Conservation (phyloP, 1,284 basidiomycete species). For the Fomitiporia mediterranea region DNA sequence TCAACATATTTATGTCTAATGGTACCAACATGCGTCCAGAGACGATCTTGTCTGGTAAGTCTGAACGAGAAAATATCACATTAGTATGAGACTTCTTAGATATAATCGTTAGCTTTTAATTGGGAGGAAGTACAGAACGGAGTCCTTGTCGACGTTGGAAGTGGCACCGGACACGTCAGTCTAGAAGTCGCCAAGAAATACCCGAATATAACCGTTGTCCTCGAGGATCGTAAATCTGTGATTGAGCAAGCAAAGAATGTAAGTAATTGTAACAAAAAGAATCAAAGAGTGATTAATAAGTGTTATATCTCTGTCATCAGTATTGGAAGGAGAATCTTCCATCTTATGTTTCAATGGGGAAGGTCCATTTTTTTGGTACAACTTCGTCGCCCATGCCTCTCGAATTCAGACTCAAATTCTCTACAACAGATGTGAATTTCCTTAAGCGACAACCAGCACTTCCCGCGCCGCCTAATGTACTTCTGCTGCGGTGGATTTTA, state of each 20-base stretch:
- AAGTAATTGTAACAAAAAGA: too few relatives aligned
- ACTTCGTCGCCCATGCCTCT: too few relatives aligned
- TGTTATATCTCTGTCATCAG: neutral
- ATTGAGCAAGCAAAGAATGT: conserved; percentile 9
- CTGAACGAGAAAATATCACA: neutral
- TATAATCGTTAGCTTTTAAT: too few relatives aligned
- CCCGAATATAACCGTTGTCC: conserved; percentile 20
- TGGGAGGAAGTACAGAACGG: conserved; percentile 17
- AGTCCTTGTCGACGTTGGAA: conserved; percentile 24
- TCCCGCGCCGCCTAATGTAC: conserved; percentile 22
- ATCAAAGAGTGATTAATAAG: neutral
- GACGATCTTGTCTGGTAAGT: neutral
- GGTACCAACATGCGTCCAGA: conserved; percentile 13
- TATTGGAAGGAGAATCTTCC: conserved; percentile 8
- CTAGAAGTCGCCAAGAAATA: conserved; percentile 17
- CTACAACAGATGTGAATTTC: conserved; percentile 27
- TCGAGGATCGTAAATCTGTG: conserved; percentile 23
- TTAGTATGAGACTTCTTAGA: neutral
- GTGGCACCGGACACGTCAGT: conserved; percentile 21
- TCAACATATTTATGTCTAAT: conserved; percentile 20
- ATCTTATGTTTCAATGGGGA: conserved; percentile 11
- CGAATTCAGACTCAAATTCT: too few relatives aligned
- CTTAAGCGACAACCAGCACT: conserved; percentile 26
- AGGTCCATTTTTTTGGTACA: conserved; percentile 18
- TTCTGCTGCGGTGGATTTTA: conserved; percentile 26